Conservation (phyloP, 140 eudicot species). For the Senecio squalidus region DNA sequence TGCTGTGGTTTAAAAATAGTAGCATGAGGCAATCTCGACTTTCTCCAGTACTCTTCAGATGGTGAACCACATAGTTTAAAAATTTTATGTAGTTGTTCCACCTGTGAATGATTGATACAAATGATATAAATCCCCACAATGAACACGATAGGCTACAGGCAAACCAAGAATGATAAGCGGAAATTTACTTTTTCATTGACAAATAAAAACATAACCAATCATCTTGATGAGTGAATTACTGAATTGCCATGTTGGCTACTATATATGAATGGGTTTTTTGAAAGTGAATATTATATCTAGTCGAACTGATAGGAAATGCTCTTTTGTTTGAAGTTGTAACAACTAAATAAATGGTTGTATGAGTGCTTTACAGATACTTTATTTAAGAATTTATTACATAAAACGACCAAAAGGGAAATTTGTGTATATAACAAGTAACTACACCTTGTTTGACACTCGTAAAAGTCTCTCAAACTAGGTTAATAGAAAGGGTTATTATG, state of each 20-base stretch:
- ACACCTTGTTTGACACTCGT: background rate
- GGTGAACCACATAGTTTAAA: slow-evolving; percentile 87
- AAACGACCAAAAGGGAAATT: background rate
- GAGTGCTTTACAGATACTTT: no score
- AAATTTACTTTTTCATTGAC: background rate
- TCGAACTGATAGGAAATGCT: no score
- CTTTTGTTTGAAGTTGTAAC: no score
- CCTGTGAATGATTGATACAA: slow-evolving; percentile 35
- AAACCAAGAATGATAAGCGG: background rate
- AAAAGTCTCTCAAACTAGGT: background rate
- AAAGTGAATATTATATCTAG: no score
- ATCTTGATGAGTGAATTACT: no score
- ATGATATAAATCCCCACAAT: background rate
- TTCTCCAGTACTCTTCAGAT: slow-evolving; percentile 80
- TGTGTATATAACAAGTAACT: background rate
- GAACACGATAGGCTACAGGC: background rate
- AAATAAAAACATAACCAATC: background rate
- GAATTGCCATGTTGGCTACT: no score
- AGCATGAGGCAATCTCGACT: slow-evolving; percentile 70
- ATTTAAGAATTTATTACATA: no score
- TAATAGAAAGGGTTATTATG: background rate
- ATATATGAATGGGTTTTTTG: no score
- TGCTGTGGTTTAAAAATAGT: slow-evolving; percentile 76
- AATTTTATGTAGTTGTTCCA: slow-evolving; percentile 82
- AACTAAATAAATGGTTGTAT: no score